Percentiles rank a stretch among this genome's conserved stretches.
Evolutionary conservation across 345 rosid species (phyloP).

Genomic region (Populus simonii): DNA sequence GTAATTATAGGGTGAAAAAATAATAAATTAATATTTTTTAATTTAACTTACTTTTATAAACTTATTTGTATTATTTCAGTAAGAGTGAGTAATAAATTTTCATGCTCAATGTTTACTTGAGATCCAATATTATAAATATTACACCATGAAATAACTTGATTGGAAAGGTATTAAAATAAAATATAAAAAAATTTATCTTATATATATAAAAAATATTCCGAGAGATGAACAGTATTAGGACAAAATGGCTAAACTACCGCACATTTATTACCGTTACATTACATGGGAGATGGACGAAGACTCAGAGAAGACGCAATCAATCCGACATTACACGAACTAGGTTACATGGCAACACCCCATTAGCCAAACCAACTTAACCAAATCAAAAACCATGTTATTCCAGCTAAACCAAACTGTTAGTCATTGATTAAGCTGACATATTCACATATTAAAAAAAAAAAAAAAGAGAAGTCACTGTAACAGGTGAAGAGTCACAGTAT

Average conservation of each 20-base stretch:
- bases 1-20: too few relatives aligned
- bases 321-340: not conserved
- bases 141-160: too few relatives aligned
- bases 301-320: not conserved
- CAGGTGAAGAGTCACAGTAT: slow-evolving; percentile 13
- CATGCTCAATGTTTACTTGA: too few relatives aligned
- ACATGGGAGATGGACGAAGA: not conserved
- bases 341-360: not conserved
- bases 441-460: not conserved
- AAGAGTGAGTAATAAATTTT: too few relatives aligned
- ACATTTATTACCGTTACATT: not conserved
- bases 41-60: too few relatives aligned
- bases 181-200: too few relatives aligned
- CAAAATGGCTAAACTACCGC: not conserved
- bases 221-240: too few relatives aligned
- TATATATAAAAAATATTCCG: too few relatives aligned
- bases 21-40: too few relatives aligned
- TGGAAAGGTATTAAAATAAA: too few relatives aligned
- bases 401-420: not conserved
- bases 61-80: too few relatives aligned
- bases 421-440: not conserved
- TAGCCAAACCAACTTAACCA: not conserved
- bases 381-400: not conserved
- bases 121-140: too few relatives aligned
- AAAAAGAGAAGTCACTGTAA: not conserved